phyloP scores from a whole-genome alignment of 768 basidiomycete species.

The Termitomyces eurrhizus region DNA sequence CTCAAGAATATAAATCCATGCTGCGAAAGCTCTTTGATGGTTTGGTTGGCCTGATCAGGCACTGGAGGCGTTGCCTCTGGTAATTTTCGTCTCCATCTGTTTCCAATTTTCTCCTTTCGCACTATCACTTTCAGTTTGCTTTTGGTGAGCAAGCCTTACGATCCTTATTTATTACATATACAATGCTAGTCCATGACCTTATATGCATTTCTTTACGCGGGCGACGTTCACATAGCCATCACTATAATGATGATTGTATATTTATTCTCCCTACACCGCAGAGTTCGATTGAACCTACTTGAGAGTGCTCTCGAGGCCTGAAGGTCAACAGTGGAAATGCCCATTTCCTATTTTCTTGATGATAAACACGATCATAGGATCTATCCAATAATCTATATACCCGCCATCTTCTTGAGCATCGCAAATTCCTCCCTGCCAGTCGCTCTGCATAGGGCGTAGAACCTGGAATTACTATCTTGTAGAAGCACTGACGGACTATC shows the following conservation, averaged over 20 bases:
- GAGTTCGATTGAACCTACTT: too few relatives aligned
- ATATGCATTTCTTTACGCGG: neutral
- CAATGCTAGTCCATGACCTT: neutral
- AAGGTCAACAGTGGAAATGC: neutral
- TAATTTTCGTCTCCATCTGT: neutral
- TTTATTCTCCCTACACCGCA: neutral
- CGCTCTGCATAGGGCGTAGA: slow-evolving; percentile 67
- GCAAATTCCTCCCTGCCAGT: slow-evolving; percentile 71
- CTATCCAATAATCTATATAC: slow-evolving; percentile 19
- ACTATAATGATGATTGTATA: neutral
- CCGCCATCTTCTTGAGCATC: slow-evolving; percentile 65
- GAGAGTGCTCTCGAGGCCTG: neutral
- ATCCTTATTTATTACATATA: neutral
- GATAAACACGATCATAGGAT: neutral
- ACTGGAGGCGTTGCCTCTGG: slow-evolving; percentile 8
- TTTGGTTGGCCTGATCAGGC: slow-evolving; percentile 2
- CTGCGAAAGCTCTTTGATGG: slow-evolving; percentile 5
- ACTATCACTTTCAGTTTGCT: neutral
- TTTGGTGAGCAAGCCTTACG: neutral
- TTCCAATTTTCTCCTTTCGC: neutral
- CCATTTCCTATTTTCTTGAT: neutral
- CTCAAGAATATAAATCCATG: slow-evolving; percentile 9
- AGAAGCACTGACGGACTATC: slow-evolving; percentile 52
- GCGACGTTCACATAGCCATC: neutral
- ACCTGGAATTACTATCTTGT: slow-evolving; percentile 52